Percentiles rank a stretch among this genome's conserved stretches.
These are phyloP conservation scores for Apiospora koreana DNA, from an alignment of 2,329 filamentous ascomycete genomes.

Conservation along the genomic window DNA sequence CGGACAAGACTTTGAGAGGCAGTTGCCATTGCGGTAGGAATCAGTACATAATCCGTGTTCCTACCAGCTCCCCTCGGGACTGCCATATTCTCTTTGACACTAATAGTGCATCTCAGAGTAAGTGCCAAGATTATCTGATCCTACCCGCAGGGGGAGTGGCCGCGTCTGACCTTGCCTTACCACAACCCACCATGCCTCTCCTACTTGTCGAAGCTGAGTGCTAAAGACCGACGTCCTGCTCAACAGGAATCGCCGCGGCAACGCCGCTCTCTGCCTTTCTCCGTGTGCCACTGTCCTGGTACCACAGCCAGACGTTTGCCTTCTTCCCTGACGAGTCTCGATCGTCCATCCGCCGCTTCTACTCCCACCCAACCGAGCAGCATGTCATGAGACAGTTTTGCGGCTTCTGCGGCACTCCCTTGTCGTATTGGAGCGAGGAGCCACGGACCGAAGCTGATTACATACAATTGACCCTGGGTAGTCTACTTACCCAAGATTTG, in stretches of 20 bases:
- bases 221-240: conserved; percentile 19
- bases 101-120: conserved; percentile 69
- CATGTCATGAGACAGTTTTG: conserved; percentile 78
- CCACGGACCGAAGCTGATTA: conserved; percentile 71
- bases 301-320: conserved; percentile 72
- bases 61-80: conserved; percentile 53
- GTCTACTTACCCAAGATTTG: conserved; percentile 70
- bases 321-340: conserved; percentile 79
- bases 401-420: conserved; percentile 85
- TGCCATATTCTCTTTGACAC: conserved; percentile 77
- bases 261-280: conserved; percentile 79
- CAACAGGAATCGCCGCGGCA: conserved; percentile 63
- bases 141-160: not conserved
- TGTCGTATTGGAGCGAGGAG: conserved; percentile 81
- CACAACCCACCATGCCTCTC: not conserved
- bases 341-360: conserved; percentile 65
- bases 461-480: conserved; percentile 81
- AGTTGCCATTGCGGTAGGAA: conserved; percentile 86
- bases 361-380: conserved; percentile 59
- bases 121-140: conserved; percentile 36
- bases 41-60: conserved; percentile 74
- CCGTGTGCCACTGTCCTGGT: conserved; percentile 79
- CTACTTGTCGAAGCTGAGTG: not conserved
- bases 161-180: not conserved
- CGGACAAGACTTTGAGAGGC: conserved; percentile 63